phyloP scores from a whole-genome alignment of 371 early-diverging fungal genomes.

The Mucor saturninus region DNA sequence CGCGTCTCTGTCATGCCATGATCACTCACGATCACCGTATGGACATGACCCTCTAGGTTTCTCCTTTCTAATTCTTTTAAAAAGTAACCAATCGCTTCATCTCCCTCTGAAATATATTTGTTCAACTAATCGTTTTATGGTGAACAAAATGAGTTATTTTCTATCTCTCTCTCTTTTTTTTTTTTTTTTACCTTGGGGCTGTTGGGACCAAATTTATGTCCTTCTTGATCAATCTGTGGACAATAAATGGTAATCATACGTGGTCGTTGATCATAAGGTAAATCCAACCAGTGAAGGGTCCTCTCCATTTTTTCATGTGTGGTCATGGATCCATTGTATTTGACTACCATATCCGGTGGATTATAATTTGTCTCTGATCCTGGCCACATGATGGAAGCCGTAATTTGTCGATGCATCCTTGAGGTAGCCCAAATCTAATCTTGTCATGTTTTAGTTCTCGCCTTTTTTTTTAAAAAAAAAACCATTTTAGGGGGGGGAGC shows the following conservation, averaged over 20 bases:
- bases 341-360: slow-evolving; percentile 71
- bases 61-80: slow-evolving; percentile 58
- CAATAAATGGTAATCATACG: slow-evolving; percentile 80
- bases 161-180: not conserved
- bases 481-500: not conserved
- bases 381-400: slow-evolving; percentile 90
- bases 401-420: slow-evolving; percentile 63
- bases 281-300: slow-evolving; percentile 79
- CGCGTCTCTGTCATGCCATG: slow-evolving; percentile 86
- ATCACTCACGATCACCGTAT: slow-evolving; percentile 90
- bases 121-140: slow-evolving; percentile 48
- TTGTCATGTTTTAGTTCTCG: not conserved
- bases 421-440: slow-evolving; percentile 88
- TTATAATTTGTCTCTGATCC: slow-evolving; percentile 71
- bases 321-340: slow-evolving; percentile 54
- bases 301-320: slow-evolving; percentile 65
- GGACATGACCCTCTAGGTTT: slow-evolving; percentile 66
- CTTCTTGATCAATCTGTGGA: slow-evolving; percentile 82
- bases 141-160: no score
- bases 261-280: slow-evolving; percentile 72
- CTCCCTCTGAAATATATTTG: slow-evolving; percentile 64
- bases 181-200: slow-evolving; percentile 46
- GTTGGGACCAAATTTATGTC: slow-evolving; percentile 83
- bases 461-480: no score
- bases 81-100: slow-evolving; percentile 68